phyloP scores from a whole-genome alignment of 495 filamentous ascomycete species.

The Penicillium canescens region DNA sequence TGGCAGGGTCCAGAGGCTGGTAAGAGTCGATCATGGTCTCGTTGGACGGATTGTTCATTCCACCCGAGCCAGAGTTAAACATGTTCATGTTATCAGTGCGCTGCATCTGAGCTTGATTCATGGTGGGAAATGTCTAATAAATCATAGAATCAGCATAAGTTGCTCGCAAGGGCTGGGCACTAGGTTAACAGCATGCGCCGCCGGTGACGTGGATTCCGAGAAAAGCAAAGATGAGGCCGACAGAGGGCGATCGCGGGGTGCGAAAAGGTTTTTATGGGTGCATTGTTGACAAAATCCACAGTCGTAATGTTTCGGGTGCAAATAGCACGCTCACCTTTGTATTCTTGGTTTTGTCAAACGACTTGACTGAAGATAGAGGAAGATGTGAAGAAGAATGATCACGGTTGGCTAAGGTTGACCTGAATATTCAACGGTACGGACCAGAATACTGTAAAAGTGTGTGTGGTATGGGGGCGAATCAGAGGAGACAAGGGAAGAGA shows the following conservation, averaged over 20 bases:
- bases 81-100: constrained; percentile 20
- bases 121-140: constrained; percentile 17
- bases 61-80: constrained; percentile 21
- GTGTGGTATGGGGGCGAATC: constrained; percentile 11
- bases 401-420: no score
- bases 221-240: background rate
- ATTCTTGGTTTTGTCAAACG: background rate
- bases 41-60: constrained; percentile 14
- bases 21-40: constrained; percentile 20
- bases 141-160: background rate
- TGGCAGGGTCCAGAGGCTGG: constrained; percentile 25
- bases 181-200: background rate
- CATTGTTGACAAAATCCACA: background rate
- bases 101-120: constrained; percentile 27
- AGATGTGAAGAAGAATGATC: background rate
- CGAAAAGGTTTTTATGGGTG: background rate
- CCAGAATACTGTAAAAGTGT: background rate
- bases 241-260: background rate
- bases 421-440: background rate
- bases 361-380: background rate
- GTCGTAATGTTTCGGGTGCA: background rate
- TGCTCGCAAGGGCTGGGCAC: background rate
- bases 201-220: no score
- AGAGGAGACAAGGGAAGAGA: constrained; percentile 18
- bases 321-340: background rate